These are phyloP conservation scores for Hypseocharis bilobata DNA, from an alignment of 441 rosid genomes.

Conservation along the genomic window DNA sequence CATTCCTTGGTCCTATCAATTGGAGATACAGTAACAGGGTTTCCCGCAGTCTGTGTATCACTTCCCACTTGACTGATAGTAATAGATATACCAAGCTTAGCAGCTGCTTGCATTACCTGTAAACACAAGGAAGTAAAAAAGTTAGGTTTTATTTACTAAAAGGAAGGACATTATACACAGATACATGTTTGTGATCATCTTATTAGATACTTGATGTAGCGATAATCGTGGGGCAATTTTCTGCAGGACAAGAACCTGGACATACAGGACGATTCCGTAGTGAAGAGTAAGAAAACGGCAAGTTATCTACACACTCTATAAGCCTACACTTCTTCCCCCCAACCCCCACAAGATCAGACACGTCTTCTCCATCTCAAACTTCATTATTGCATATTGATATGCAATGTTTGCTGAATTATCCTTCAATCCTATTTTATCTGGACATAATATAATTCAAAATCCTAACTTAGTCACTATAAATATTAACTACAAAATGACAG, in stretches of 20 bases:
- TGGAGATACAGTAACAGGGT: conserved; percentile 40
- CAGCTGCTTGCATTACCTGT: conserved; percentile 79
- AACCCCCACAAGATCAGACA: neutral
- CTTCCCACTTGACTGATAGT: conserved; percentile 71
- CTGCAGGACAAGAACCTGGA: neutral
- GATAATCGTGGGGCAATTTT: neutral
- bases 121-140: conserved; percentile 19
- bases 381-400: neutral
- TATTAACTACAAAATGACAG: neutral
- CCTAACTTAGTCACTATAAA: neutral
- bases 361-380: neutral
- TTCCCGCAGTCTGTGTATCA: conserved; percentile 38
- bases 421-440: neutral
- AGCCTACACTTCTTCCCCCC: neutral
- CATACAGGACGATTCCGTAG: neutral
- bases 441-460: neutral
- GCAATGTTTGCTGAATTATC: too few relatives aligned
- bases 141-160: conserved; percentile 6
- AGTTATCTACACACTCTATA: too few relatives aligned
- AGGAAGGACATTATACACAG: neutral
- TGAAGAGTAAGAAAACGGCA: neutral
- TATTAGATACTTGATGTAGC: neutral
- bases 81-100: conserved; percentile 59
- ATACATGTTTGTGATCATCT: neutral
- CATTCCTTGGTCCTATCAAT: conserved; percentile 61